phyloP scores from a whole-genome alignment of 768 basidiomycete species.

The Psilocybe cubensis region DNA sequence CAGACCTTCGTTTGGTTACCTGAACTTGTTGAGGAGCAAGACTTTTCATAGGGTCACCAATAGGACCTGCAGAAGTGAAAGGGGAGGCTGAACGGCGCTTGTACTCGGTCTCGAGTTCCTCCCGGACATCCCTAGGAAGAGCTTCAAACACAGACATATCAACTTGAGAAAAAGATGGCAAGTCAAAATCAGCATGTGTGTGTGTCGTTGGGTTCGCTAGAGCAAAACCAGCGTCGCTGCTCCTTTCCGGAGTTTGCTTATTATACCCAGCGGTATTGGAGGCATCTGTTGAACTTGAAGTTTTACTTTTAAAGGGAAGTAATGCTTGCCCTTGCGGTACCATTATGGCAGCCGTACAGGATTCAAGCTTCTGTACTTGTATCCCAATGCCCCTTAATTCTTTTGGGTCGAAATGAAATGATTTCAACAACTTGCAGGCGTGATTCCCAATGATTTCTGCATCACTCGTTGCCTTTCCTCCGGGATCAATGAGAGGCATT shows the following conservation, averaged over 20 bases:
- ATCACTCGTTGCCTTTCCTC: conserved; percentile 76
- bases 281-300: conserved; percentile 15
- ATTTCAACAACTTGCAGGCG: conserved; percentile 74
- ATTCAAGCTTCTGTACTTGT: conserved; percentile 88
- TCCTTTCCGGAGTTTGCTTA: conserved; percentile 16
- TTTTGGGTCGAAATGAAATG: conserved; percentile 76
- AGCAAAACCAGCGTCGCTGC: not conserved
- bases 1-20: conserved; percentile 15
- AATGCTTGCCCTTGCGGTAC: conserved; percentile 57
- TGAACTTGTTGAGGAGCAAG: conserved; percentile 3
- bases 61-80: conserved; percentile 27
- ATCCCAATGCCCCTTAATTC: conserved; percentile 94
- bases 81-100: conserved; percentile 61
- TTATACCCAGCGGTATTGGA: conserved; percentile 9
- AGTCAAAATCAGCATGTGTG: conserved; percentile 32
- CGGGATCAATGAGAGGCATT: conserved; percentile 55
- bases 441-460: conserved; percentile 70
- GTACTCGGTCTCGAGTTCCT: conserved; percentile 72
- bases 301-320: conserved; percentile 55
- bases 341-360: conserved; percentile 32
- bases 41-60: not conserved
- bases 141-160: conserved; percentile 73
- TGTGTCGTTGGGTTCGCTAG: conserved; percentile 23
- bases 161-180: conserved; percentile 79
- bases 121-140: conserved; percentile 68